Base-by-base conservation (phyloP, 768 basidiomycete genomes). In the Hemileccinum impolitum region DNA sequence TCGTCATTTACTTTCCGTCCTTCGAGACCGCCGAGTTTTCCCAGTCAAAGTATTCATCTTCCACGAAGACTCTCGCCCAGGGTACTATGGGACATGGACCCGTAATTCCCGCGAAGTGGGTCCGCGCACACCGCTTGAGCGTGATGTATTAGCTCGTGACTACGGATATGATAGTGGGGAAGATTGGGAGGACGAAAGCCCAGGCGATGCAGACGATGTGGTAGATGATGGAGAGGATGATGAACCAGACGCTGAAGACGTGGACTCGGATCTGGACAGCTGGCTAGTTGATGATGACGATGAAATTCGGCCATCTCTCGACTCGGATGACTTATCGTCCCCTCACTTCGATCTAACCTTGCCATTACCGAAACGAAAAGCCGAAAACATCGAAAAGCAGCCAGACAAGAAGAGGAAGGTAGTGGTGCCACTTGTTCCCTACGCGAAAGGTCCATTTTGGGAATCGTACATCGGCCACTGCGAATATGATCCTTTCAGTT, bases 31-130 rank as follows among this genome's bases (percentile, higher is more conserved):
- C 12, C 67, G 64, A 6, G 59, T 72, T 21, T 72, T 92, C 39
- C 87, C 87, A 0, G 80, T 84, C 43, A 98, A 96, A 69, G 81
- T 84, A 3, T 73, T 98, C 35, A 84, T 90, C 50, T 98, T 96
- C 67, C 69, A 74, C 14, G 85, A 86, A 49, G 92, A 98, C 64
- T 76, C 79, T 0, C 82, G 96, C 41, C 95, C 96, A 12, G 93
- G 93, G 1, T 98, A 95, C 68, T 87, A 84, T 59, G 95, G 94
- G 18, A 98, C 96, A 6, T 97, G 90, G 86, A 94, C 93, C 8
- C 84, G 87, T 46, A 81, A 75, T 51, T 94, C 93, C 13, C 74
- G 75, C 15, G 68, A 81, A 30, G 82, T 98, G 51, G 87, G 92
- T 1, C 85, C 94, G 2, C 82, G 96, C 14, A 80, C 77, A 15